Evolutionary conservation across 345 rosid genomes (phyloP).

Genomic region (Odontarrhena argentea): DNA sequence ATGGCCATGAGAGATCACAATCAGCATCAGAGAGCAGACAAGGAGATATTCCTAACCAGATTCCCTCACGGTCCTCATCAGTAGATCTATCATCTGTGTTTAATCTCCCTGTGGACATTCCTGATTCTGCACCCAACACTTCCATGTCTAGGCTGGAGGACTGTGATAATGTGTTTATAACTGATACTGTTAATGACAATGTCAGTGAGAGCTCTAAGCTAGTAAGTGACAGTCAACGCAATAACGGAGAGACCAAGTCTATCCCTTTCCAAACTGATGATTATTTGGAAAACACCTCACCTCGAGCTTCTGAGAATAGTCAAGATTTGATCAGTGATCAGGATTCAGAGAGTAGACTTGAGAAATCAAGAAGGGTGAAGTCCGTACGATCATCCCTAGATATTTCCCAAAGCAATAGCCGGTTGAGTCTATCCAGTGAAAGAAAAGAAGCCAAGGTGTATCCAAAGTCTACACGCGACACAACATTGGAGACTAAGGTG

Average conservation of each 20-base stretch:
- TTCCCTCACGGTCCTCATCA: slow-evolving; percentile 34
- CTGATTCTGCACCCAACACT: slow-evolving; percentile 34
- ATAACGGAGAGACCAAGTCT: slow-evolving; percentile 19
- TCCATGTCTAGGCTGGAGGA: slow-evolving; percentile 24
- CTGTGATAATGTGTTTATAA: slow-evolving; percentile 22
- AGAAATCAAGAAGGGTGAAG: slow-evolving; percentile 64
- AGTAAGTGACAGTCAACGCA: neutral
- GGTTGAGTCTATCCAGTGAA: slow-evolving; percentile 40
- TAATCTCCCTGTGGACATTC: slow-evolving; percentile 26
- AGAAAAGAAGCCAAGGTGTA: slow-evolving; percentile 56
- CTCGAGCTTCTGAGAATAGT: slow-evolving; percentile 32
- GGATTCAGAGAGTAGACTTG: slow-evolving; percentile 40
- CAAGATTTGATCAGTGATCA: slow-evolving; percentile 36
- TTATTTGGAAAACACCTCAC: slow-evolving; percentile 29
- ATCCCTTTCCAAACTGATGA: slow-evolving; percentile 30
- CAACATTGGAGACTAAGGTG: slow-evolving; percentile 59
- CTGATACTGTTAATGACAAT: neutral
- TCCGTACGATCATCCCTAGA: slow-evolving; percentile 79
- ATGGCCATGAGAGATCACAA: slow-evolving; percentile 43
- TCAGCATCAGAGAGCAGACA: slow-evolving; percentile 32
- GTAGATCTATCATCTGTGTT: slow-evolving; percentile 42
- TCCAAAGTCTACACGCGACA: slow-evolving; percentile 48
- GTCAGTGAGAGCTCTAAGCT: slow-evolving; percentile 19
- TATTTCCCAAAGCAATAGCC: slow-evolving; percentile 46
- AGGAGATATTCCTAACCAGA: slow-evolving; percentile 14